Evolutionary conservation across 108 stramenopile genomes (phyloP).

Genomic region (Aurantiochytrium sp.): DNA sequence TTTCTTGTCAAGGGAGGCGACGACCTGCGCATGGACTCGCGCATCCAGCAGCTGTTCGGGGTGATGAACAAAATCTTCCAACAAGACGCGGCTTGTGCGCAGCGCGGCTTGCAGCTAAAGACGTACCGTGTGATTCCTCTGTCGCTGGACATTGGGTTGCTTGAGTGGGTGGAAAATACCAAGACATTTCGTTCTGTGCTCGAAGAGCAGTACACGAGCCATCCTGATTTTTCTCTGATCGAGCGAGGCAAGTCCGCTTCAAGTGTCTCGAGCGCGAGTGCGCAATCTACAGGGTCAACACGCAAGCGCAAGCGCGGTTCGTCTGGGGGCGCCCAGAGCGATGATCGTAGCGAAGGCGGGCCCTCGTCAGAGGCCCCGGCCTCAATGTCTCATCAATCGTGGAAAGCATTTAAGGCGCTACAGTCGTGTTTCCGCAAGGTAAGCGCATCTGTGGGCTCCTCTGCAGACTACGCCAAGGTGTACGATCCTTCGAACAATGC

Average conservation of each 20-base stretch:
- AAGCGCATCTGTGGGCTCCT: neutral
- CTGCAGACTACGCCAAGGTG: neutral
- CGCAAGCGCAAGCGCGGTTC: neutral
- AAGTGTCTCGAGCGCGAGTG: neutral
- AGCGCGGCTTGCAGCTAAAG: conserved; percentile 21
- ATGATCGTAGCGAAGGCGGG: neutral
- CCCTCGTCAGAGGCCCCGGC: too few relatives aligned
- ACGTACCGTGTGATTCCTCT: conserved; percentile 40
- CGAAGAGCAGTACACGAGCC: neutral
- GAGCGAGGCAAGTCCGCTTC: neutral
- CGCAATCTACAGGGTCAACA: neutral
- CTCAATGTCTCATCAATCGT: too few relatives aligned
- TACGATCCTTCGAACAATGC: neutral
- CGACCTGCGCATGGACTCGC: conserved; percentile 40
- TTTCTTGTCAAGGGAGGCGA: conserved; percentile 53
- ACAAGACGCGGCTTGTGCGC: conserved; percentile 25
- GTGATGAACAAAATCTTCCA: conserved; percentile 38
- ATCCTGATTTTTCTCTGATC: neutral
- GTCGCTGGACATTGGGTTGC: conserved; percentile 30
- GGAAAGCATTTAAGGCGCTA: neutral
- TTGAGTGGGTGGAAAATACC: conserved; percentile 45
- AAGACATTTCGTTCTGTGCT: conserved; percentile 25
- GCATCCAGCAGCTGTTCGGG: conserved; percentile 44
- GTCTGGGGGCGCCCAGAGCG: neutral
- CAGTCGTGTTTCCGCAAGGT: neutral